Base-by-base conservation (phyloP, 768 basidiomycete species). In the Mycena epipterygia region DNA sequence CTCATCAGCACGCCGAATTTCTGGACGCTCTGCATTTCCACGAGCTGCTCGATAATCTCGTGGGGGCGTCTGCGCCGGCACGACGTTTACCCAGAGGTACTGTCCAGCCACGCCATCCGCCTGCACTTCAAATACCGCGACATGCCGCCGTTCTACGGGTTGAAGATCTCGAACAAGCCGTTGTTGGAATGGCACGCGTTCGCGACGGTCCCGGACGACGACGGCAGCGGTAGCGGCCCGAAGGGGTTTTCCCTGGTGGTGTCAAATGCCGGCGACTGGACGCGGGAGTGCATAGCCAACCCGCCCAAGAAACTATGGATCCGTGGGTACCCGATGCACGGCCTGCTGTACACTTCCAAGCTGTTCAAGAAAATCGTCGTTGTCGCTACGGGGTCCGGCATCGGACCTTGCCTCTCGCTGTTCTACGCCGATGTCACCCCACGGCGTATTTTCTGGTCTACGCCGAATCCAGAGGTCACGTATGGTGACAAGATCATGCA, bases 191-290 rank as follows among this genome's bases (percentile, higher is more conserved):
- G 84, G 83, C 83, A 84, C 60, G 79, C 80, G 5, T 84, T 84
- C 67, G 84, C 82, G 2, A 82, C 80, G 25, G 42, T 67, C 13
- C 70, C 64, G 11, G 70, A 71, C 64, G 70, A 71, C 35, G 70
- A 71, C 35, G 70, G 70, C 21, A 78, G 53, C 35, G 70, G 70
- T 19, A 78, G 53, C 16, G 82, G 80, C 46, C 78, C 80, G 52
- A 81, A 81, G 56, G 85, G 84, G 0, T 89, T 85, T 76, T 88
- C 87, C 23, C 77, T 87, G 33, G 85, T 89, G 14, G 86, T 89
- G 12, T 87, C 87, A 7, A 84, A 83, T 29, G 88, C 89, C 5
- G 89, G 89, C 32, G 88, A 90, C 73, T 89, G 89, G 89, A 90
- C 89, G 1, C 77, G 71, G 59, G 81, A 86, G 64, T 74, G 79